Evolutionary conservation across 2,329 filamentous ascomycete species (phyloP).

Genomic region (Fusarium praegraminearum): DNA sequence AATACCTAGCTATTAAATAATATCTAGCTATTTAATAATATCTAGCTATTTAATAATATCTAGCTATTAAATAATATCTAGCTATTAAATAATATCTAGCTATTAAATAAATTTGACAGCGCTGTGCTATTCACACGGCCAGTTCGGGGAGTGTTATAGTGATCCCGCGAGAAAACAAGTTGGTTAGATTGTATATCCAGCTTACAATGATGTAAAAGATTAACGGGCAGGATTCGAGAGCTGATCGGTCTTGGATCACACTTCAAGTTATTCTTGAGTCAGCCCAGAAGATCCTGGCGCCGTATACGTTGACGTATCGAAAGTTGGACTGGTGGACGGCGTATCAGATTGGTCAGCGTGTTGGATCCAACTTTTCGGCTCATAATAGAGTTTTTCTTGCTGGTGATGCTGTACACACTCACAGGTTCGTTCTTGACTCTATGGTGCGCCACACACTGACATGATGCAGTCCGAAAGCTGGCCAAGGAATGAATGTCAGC

Average conservation of each 20-base stretch:
- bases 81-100: no score
- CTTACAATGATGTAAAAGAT: slow-evolving; percentile 27
- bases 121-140: slow-evolving; percentile 68
- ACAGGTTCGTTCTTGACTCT: slow-evolving; percentile 39
- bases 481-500: slow-evolving; percentile 78
- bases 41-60: no score
- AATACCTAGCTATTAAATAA: no score
- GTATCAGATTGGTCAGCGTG: slow-evolving; percentile 73
- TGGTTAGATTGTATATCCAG: slow-evolving; percentile 75
- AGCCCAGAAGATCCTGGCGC: slow-evolving; percentile 73
- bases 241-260: slow-evolving; percentile 71
- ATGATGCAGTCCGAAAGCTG: slow-evolving; percentile 65
- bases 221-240: slow-evolving; percentile 53
- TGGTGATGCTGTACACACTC: slow-evolving; percentile 72
- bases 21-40: no score
- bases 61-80: no score
- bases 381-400: slow-evolving; percentile 74
- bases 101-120: no score
- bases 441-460: neutral
- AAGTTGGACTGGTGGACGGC: slow-evolving; percentile 62
- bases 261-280: slow-evolving; percentile 71
- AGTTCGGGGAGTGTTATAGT: slow-evolving; percentile 70
- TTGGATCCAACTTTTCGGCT: slow-evolving; percentile 68
- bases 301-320: slow-evolving; percentile 74
- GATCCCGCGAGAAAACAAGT: slow-evolving; percentile 71